Conservation (phyloP, 805 yeast species). For the Saturnispora gosingensis region DNA sequence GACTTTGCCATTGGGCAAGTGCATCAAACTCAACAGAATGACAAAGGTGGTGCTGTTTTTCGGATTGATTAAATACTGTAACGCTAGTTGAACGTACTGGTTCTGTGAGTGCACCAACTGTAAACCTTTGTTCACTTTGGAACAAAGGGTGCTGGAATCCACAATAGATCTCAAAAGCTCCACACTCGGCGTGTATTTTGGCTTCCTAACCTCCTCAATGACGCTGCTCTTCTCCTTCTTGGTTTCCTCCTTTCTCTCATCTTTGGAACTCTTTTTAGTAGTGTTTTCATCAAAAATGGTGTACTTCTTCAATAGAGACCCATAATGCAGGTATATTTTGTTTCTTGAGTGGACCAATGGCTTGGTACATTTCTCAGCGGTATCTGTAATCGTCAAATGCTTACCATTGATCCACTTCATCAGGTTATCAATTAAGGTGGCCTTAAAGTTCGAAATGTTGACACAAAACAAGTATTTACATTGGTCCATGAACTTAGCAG, state of each 20-base stretch:
- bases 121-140: neutral
- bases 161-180: neutral
- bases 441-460: conserved; percentile 3
- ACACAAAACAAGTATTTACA: neutral
- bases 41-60: neutral
- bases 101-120: neutral
- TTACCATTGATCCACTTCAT: neutral
- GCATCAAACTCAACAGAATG: neutral
- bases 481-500: neutral
- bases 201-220: neutral
- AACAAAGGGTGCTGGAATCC: neutral
- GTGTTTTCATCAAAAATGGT: neutral
- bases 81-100: neutral
- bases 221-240: neutral
- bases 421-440: neutral
- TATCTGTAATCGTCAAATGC: conserved; percentile 2
- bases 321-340: neutral
- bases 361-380: neutral
- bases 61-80: neutral
- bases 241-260: neutral
- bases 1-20: neutral
- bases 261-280: neutral
- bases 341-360: neutral
- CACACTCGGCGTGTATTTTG: conserved; percentile 1
- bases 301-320: neutral